These are phyloP conservation scores for Taphrina populina DNA, from an alignment of 1,139 yeast genomes.

Conservation along the genomic window DNA sequence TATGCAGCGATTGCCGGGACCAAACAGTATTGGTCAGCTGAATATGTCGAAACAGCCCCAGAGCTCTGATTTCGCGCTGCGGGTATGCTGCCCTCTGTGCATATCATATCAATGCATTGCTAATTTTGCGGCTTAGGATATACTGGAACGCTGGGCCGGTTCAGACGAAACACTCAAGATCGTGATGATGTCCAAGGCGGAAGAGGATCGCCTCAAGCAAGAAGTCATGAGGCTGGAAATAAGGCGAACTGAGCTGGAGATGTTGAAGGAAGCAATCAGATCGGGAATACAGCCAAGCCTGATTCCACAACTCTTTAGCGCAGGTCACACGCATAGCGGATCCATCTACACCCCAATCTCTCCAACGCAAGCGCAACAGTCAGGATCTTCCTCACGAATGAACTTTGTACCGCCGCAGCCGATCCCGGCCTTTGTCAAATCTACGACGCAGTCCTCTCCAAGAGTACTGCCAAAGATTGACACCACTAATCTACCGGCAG, in stretches of 20 bases:
- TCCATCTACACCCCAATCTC: constrained; percentile 19
- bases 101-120: no score
- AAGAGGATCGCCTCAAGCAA: constrained; percentile 34
- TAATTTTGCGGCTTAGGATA: no score
- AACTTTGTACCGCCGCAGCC: constrained; percentile 2
- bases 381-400: neutral
- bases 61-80: constrained; percentile 33
- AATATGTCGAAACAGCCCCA: constrained; percentile 32
- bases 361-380: constrained; percentile 14
- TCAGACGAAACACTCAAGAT: constrained; percentile 36
- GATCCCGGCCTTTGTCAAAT: constrained; percentile 12
- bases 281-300: constrained; percentile 27
- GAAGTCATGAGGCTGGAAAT: constrained; percentile 35
- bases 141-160: constrained; percentile 37
- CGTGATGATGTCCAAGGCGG: constrained; percentile 34
- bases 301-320: constrained; percentile 23
- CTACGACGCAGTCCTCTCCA: constrained; percentile 11
- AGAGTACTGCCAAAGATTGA: constrained; percentile 18
- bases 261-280: constrained; percentile 32
- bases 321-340: neutral
- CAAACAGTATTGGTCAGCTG: constrained; percentile 33
- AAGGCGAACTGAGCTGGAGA: constrained; percentile 34
- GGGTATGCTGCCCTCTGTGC: constrained; percentile 19
- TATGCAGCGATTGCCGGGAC: constrained; percentile 33
- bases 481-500: constrained; percentile 1